Conservation (phyloP, 2,329 filamentous ascomycete species). For the Penicillium sp. region DNA sequence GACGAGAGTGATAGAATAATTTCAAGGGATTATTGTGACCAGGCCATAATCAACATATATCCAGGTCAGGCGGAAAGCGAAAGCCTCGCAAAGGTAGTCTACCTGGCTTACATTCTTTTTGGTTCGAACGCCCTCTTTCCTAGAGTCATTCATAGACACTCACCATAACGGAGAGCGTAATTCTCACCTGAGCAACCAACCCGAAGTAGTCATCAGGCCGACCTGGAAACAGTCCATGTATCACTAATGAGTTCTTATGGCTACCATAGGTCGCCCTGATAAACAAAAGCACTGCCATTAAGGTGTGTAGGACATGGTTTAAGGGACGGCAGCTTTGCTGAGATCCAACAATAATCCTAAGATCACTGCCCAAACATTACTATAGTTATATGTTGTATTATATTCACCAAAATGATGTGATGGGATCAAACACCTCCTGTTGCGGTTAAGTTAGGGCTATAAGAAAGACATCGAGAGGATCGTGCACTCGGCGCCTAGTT, state of each 20-base stretch:
- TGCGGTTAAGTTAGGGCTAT: not conserved
- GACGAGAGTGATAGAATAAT: not conserved
- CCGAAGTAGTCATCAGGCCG: not conserved
- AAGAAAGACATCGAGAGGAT: not conserved
- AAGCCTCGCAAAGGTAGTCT: not conserved
- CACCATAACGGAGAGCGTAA: not conserved
- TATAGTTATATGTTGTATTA: not conserved
- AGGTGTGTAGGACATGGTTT: not conserved
- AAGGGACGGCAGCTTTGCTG: not conserved
- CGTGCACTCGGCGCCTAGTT: not conserved
- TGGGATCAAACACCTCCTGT: not conserved
- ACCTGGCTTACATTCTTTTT: not conserved
- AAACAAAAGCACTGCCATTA: not conserved
- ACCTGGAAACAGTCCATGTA: not conserved
- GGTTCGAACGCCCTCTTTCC: not conserved
- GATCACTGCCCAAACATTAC: no score
- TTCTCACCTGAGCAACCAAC: not conserved
- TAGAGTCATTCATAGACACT: not conserved
- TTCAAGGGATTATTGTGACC: not conserved
- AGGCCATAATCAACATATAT: not conserved
- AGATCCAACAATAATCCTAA: not conserved
- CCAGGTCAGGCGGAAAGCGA: not conserved
- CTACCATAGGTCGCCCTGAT: not conserved
- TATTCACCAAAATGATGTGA: not conserved
- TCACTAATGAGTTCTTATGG: not conserved